phyloP scores from a whole-genome alignment of 2,329 filamentous ascomycete species.

The Lachnellula hyalina region DNA sequence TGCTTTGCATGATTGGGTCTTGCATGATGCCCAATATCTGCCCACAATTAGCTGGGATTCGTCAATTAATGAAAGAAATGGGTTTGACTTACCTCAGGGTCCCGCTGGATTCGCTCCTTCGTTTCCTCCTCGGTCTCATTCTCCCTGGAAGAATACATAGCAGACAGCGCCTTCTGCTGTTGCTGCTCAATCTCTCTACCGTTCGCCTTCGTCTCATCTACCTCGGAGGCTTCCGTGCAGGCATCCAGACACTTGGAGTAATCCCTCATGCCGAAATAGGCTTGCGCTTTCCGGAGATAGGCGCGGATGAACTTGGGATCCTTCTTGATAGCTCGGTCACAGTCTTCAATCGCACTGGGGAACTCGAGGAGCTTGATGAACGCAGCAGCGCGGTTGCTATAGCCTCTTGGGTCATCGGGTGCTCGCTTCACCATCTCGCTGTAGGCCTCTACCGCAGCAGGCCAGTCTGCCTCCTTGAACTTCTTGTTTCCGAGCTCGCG shows the following conservation, averaged over 20 bases:
- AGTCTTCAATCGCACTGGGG: conserved; percentile 88
- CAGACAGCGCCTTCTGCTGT: conserved; percentile 84
- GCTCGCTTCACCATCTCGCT: conserved; percentile 95
- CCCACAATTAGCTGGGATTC: conserved; percentile 12
- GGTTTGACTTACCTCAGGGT: conserved; percentile 69
- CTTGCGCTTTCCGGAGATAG: conserved; percentile 94
- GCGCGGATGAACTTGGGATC: conserved; percentile 91
- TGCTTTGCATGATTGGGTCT: conserved; percentile 96
- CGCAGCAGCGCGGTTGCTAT: conserved; percentile 94
- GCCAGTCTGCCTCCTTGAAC: conserved; percentile 97
- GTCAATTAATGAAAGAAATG: background rate
- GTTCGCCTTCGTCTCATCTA: conserved; percentile 75
- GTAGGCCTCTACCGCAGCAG: conserved; percentile 89
- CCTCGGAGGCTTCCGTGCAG: conserved; percentile 71
- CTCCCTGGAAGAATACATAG: conserved; percentile 85
- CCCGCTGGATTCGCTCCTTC: conserved; percentile 79
- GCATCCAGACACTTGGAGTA: conserved; percentile 92
- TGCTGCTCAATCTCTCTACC: conserved; percentile 88
- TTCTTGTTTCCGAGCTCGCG: conserved; percentile 92
- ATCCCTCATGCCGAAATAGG: conserved; percentile 95
- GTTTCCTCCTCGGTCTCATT: conserved; percentile 97
- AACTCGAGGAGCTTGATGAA: conserved; percentile 97
- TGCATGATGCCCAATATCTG: conserved; percentile 84
- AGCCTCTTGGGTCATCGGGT: conserved; percentile 86
- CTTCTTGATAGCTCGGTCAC: conserved; percentile 82